phyloP scores from a whole-genome alignment of 2,329 filamentous ascomycete genomes.

The Botrytis porri region DNA sequence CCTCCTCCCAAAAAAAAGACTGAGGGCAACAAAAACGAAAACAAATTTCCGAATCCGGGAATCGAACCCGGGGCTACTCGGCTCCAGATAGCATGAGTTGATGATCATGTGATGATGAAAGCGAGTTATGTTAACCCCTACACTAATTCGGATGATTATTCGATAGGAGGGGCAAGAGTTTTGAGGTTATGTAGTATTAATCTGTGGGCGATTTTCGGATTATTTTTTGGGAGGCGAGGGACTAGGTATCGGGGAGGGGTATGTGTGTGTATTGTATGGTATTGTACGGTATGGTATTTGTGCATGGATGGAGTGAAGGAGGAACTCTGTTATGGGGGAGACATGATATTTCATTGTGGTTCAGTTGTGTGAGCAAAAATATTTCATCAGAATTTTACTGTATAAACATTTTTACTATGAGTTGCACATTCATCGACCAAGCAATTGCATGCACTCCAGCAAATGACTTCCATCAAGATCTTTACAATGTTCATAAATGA shows the following conservation, averaged over 20 bases:
- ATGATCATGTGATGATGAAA: background rate
- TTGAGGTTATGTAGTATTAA: background rate
- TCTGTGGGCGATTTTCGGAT: too few relatives aligned
- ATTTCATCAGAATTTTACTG: background rate
- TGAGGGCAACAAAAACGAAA: too few relatives aligned
- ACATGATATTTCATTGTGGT: background rate
- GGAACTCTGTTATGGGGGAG: background rate
- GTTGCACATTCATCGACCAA: background rate
- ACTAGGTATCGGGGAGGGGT: background rate
- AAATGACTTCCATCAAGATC: background rate
- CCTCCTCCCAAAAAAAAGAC: background rate
- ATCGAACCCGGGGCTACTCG: background rate
- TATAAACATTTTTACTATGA: background rate
- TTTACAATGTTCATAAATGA: background rate
- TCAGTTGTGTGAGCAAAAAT: background rate
- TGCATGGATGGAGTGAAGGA: background rate
- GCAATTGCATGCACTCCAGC: background rate
- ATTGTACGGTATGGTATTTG: too few relatives aligned
- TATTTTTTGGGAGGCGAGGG: background rate
- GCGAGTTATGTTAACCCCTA: background rate
- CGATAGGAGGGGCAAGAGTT: rapidly evolving
- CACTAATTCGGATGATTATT: background rate
- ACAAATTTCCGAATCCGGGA: background rate
- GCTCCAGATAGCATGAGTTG: rapidly evolving
- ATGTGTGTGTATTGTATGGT: too few relatives aligned